Evolutionary conservation across 306 rosid species (phyloP), one percentile per base, ranked within the genome.

Genomic region (Pyrus communis): DNA sequence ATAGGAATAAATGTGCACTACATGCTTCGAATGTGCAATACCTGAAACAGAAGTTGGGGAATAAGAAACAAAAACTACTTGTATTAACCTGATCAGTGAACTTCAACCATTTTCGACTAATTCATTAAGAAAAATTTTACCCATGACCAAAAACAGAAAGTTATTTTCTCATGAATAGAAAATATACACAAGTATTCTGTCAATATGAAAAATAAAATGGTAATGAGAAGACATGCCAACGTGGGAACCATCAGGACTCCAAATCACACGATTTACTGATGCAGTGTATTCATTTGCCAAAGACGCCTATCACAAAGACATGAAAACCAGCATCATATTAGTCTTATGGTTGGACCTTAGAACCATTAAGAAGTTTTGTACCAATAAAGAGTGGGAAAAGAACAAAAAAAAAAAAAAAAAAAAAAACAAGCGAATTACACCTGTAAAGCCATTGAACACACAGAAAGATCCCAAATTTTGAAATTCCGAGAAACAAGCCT

Each of bases 191-290:
- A 42, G 3, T 51, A 27, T 46, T n/a, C n/a, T 43, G 46, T 43
- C 45, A 59, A 43, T 28, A 27, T 12, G 46, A 35, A 62, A 15
- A 59, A 33, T 28, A 69, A 42, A 65, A 28, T 17, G 18, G 60
- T 8, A 46, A 45, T 12, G 33, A 17, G 55, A 42, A 68, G 55
- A 42, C 23, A 33, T 58, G 71, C 82, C 82, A 22, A 78, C 11
- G 25, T 61, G 45, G 74, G 40, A 49, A 27, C 82, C 82, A 71
- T 78, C 77, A 46, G 82, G 82, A 62, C 77, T 78, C 82, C 82
- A 78, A 18, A 33, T 31, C 23, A 71, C 82, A 78, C 82, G 65
- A 52, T 78, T 78, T 35, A 78, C 58, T 4, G 66, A 49, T 12
- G 82, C 63, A 62, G 71, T 70, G 42, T 5, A 59, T 21, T 52